Percentiles rank a stretch among this genome's conserved stretches.
Evolutionary conservation across 2,329 filamentous ascomycete species (phyloP).

Genomic region (Alternaria gaisen): DNA sequence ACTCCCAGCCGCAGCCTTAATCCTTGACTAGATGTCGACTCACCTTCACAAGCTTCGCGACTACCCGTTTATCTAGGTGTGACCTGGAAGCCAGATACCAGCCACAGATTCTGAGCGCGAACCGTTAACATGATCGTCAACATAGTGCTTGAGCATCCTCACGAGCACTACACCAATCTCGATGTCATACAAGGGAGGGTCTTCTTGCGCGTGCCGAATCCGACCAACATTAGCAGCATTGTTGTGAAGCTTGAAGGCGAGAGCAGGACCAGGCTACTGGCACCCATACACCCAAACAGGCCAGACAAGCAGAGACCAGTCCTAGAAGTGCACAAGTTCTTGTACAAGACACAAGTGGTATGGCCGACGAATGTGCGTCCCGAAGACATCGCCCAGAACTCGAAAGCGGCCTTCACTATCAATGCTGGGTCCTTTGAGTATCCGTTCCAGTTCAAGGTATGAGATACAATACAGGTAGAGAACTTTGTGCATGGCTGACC

Average conservation of each 20-base stretch:
- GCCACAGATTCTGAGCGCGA: conserved; percentile 4
- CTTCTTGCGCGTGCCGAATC: conserved; percentile 54
- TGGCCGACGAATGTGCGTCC: conserved; percentile 66
- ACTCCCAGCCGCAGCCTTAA: conserved; percentile 20
- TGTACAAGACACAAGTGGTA: conserved; percentile 78
- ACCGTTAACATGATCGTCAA: conserved; percentile 59
- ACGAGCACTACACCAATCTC: conserved; percentile 81
- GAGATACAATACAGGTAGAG: conserved; percentile 34
- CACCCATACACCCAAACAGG: conserved; percentile 53
- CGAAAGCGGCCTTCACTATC: conserved; percentile 65
- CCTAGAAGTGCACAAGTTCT: conserved; percentile 67
- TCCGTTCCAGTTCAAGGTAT: conserved; percentile 79
- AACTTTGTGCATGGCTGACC: conserved; percentile 1
- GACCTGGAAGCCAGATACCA: conserved; percentile 3
- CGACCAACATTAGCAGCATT: conserved; percentile 62
- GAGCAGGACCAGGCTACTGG: conserved; percentile 71
- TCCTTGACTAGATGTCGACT: conserved; percentile 32
- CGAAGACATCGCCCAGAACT: conserved; percentile 50
- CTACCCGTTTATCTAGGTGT: conserved; percentile 26
- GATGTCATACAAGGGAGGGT: conserved; percentile 72
- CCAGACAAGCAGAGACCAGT: conserved; percentile 56
- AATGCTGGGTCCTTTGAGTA: conserved; percentile 77
- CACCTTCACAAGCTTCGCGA: conserved; percentile 25
- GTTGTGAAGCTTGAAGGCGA: conserved; percentile 87
- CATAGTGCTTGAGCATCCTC: conserved; percentile 70